Evolutionary conservation across 2,329 filamentous ascomycete genomes (phyloP), one percentile per base, ranked within the genome.

Genomic region (Gyromitra esculenta): DNA sequence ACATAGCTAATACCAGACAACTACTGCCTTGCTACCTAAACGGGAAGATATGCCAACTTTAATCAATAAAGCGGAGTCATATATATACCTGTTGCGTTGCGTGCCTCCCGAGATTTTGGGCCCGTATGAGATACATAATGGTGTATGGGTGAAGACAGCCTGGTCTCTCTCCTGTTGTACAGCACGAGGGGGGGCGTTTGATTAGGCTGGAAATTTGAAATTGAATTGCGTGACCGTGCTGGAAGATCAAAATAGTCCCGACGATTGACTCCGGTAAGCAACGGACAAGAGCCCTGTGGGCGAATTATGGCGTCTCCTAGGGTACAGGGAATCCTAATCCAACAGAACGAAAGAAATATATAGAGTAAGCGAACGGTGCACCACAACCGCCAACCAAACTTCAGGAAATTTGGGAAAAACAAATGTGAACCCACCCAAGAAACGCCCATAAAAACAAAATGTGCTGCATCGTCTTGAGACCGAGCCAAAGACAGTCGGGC

Each of bases 191-290:
- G 57, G 59, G 57, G 65, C 48, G 56, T 74, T 77, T 77, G 75
- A 69, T 75, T 64, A 70, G 65, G 74, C 66, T 78, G 75, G 66
- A 70, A 75, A 77, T 74, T 75, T 75, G 75, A 77, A 77, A 77
- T 77, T 78, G 75, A 77, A 78, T 78, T 78, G 77, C 77, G 77
- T 78, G 77, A 78, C 77, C 70, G 71, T 77, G 73, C 74, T 76
- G 65, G 75, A 63, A 78, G 75, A 78, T 78, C 77, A 69, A 77
- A 73, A 78, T 74, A 74, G 75, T 77, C 64, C 75, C 75, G 75
- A 75, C 75, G 71, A 77, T 77, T 77, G 65, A 74, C 50, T 66
- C 75, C 71, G 75, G 75, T 75, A 75, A 77, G 75, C 64, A 75
- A 63, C 70, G 45, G 56, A 77, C 64, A 73, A 77, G 65, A 69